Evolutionary conservation across 163 green algal species (phyloP).

Genomic region (Scenedesmus sp.): DNA sequence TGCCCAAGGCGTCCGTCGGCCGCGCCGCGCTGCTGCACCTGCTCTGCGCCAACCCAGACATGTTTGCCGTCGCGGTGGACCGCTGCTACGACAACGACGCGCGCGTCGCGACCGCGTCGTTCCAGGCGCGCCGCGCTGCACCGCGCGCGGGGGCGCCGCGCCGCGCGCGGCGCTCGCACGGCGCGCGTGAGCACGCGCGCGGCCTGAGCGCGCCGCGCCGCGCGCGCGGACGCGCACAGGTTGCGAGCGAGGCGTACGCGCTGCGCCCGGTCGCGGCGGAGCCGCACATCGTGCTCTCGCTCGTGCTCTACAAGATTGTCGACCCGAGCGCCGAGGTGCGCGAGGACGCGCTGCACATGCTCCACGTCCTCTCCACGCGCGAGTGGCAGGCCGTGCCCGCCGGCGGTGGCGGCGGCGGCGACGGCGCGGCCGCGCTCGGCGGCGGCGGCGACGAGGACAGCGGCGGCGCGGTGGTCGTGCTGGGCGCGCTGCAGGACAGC

Average conservation of each 20-base stretch:
- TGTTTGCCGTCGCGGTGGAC: constrained; percentile 79
- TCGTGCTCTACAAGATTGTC: constrained; percentile 93
- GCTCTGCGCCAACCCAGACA: constrained; percentile 78
- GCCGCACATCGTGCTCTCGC: constrained; percentile 72
- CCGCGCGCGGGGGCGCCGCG: no score
- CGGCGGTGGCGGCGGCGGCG: constrained; percentile 3
- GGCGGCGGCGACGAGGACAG: constrained; percentile 30
- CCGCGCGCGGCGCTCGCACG: no score
- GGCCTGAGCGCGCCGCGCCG: no score
- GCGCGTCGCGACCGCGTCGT: constrained; percentile 77
- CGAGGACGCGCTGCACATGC: constrained; percentile 79
- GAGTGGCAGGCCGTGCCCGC: constrained; percentile 55
- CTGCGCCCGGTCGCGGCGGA: constrained; percentile 55
- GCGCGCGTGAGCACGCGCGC: no score
- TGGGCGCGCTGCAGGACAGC: constrained; percentile 81
- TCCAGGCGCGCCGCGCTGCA: constrained; percentile 65
- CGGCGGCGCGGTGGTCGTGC: constrained; percentile 59
- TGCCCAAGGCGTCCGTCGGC: constrained; percentile 53
- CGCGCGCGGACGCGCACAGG: no score
- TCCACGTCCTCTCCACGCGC: constrained; percentile 68
- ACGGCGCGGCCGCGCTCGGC: background rate
- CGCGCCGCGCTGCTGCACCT: constrained; percentile 66
- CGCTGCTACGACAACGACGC: constrained; percentile 72
- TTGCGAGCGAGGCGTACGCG: constrained; percentile 81
- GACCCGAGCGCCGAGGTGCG: constrained; percentile 69